Conservation (phyloP, 495 filamentous ascomycete genomes). For the Daldinia caldariorum region DNA sequence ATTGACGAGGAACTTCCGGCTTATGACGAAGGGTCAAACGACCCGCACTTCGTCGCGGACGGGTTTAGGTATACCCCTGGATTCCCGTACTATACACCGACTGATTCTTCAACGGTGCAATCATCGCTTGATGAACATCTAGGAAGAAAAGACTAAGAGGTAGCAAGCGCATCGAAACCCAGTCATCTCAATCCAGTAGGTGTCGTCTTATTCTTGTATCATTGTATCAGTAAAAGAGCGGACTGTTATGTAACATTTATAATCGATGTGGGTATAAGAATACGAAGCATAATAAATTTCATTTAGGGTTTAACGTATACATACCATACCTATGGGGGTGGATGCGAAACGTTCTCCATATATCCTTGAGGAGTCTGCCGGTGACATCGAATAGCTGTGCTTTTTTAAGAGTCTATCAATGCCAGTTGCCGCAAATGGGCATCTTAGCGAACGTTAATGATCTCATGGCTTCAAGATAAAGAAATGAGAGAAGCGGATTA, state of each 20-base stretch:
- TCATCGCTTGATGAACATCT: constrained; percentile 47
- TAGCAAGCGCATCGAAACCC: not conserved
- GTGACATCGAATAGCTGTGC: no score
- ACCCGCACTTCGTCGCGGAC: constrained; percentile 47
- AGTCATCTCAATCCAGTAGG: no score
- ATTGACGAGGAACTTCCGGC: constrained; percentile 52
- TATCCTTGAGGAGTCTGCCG: not conserved
- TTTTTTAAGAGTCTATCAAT: not conserved
- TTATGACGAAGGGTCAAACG: constrained; percentile 49
- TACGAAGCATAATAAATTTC: not conserved
- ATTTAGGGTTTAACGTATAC: not conserved
- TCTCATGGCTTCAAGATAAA: not conserved
- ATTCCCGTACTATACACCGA: constrained; percentile 35
- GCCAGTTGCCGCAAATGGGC: not conserved
- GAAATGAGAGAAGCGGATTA: not conserved
- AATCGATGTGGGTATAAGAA: not conserved
- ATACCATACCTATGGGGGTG: not conserved
- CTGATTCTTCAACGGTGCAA: constrained; percentile 27
- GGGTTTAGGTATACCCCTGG: constrained; percentile 51
- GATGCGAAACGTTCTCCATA: not conserved
- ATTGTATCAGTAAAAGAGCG: not conserved
- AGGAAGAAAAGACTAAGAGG: constrained; percentile 39
- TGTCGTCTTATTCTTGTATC: not conserved
- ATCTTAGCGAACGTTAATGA: not conserved
- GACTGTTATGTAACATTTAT: not conserved